Conservation (phyloP, 257 asterid genomes). For the Galeopsis tetrahit region DNA sequence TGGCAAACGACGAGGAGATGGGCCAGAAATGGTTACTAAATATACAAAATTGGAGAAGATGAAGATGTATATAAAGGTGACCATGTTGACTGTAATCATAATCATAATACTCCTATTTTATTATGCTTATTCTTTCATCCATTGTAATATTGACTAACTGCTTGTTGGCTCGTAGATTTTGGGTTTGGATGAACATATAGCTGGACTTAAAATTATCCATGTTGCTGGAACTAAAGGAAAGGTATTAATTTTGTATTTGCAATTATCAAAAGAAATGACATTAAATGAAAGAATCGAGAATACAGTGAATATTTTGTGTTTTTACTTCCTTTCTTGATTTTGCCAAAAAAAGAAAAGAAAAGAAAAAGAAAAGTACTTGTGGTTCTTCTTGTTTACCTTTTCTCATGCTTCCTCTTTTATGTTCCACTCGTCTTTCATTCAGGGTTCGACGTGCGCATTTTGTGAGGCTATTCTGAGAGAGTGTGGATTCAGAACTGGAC, state of each 20-base stretch:
- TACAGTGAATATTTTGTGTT: background rate
- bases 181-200: conserved; percentile 70
- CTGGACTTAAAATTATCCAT: conserved; percentile 72
- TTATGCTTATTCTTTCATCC: background rate
- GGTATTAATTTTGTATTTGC: conserved; percentile 46
- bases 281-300: conserved; percentile 6
- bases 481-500: conserved; percentile 85
- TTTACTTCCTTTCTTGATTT: background rate
- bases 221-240: conserved; percentile 97
- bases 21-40: conserved; percentile 37
- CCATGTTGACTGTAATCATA: conserved; percentile 1
- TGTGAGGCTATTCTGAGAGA: conserved; percentile 84
- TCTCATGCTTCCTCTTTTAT: conserved; percentile 25
- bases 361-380: background rate
- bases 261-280: background rate
- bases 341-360: background rate
- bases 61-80: conserved; percentile 74
- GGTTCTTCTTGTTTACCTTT: background rate
- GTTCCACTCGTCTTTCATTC: conserved; percentile 38
- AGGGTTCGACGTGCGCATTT: conserved; percentile 90
- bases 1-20: conserved; percentile 60
- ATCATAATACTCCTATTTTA: conserved; percentile 9
- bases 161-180: conserved; percentile 59
- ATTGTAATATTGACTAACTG: conserved; percentile 2
- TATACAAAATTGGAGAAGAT: conserved; percentile 68